phyloP scores from a whole-genome alignment of 345 rosid genomes.

The Linum lewisii region DNA sequence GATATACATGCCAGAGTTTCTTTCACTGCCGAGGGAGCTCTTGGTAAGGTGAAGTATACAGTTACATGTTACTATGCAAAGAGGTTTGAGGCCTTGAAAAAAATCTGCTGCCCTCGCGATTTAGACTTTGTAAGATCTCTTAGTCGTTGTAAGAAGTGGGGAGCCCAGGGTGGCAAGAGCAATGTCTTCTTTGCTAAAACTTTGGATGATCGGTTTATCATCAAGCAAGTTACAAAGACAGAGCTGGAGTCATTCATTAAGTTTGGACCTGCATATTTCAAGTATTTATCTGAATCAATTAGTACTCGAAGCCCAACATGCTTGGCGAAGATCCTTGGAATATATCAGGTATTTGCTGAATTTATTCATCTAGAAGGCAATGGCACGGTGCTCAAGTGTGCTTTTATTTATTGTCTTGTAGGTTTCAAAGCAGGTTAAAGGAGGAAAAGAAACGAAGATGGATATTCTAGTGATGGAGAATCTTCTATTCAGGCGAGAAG shows the following conservation, averaged over 20 bases:
- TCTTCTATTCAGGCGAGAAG: slow-evolving; percentile 66
- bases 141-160: slow-evolving; percentile 97
- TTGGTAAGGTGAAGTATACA: slow-evolving; percentile 4
- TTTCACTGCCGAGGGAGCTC: slow-evolving; percentile 31
- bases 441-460: slow-evolving; percentile 81
- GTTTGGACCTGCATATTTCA: slow-evolving; percentile 81
- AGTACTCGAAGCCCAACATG: slow-evolving; percentile 81
- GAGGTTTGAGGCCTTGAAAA: slow-evolving; percentile 74
- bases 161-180: slow-evolving; percentile 99
- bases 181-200: slow-evolving; percentile 98
- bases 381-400: neutral
- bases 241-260: slow-evolving; percentile 90
- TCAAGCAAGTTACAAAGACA: slow-evolving; percentile 96
- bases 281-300: slow-evolving; percentile 69
- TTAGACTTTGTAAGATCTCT: slow-evolving; percentile 82
- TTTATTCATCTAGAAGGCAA: neutral
- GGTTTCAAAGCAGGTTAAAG: slow-evolving; percentile 78
- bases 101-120: slow-evolving; percentile 79
- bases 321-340: slow-evolving; percentile 92
- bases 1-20: slow-evolving; percentile 19
- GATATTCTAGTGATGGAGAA: slow-evolving; percentile 98
- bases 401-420: slow-evolving; percentile 8
- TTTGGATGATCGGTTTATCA: slow-evolving; percentile 83
- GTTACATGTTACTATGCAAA: slow-evolving; percentile 34
- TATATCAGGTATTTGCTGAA: slow-evolving; percentile 66